Percentiles rank a stretch among this genome's conserved stretches.
Conservation (phyloP, 768 basidiomycete genomes). For the Mrakia frigida region DNA sequence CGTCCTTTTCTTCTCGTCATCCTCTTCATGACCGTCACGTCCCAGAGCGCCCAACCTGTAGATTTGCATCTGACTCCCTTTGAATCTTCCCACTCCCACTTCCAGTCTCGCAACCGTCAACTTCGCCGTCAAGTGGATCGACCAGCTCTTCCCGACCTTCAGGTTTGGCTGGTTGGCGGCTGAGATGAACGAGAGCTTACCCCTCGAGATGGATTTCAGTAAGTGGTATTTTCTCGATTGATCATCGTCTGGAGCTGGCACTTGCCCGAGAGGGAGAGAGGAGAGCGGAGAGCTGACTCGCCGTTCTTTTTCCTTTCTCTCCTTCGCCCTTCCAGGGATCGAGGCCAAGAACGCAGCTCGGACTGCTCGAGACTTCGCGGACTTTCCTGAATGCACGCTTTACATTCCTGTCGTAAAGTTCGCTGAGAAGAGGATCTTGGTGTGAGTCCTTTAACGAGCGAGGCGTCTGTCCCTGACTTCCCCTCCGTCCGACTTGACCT, state of each 20-base stretch:
- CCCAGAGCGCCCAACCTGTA: no score
- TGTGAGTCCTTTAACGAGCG: slow-evolving; percentile 40
- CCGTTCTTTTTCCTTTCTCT: not conserved
- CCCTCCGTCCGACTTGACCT: not conserved
- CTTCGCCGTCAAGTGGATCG: slow-evolving; percentile 67
- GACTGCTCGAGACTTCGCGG: slow-evolving; percentile 62
- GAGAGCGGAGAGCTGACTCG: not conserved
- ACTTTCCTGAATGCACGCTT: slow-evolving; percentile 63
- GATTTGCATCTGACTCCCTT: no score
- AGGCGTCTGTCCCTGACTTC: not conserved
- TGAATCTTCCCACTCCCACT: no score
- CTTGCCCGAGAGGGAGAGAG: not conserved
- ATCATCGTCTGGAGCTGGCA: no score
- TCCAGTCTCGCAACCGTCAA: slow-evolving; percentile 43
- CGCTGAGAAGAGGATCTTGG: slow-evolving; percentile 74
- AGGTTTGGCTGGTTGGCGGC: slow-evolving; percentile 90
- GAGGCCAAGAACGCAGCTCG: slow-evolving; percentile 82
- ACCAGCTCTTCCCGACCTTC: slow-evolving; percentile 89
- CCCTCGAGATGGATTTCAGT: slow-evolving; percentile 88
- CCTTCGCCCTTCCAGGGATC: slow-evolving; percentile 47
- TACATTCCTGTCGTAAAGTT: slow-evolving; percentile 76
- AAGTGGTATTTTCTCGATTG: slow-evolving; percentile 10
- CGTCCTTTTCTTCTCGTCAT: slow-evolving; percentile 36
- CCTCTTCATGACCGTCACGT: no score
- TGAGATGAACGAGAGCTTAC: slow-evolving; percentile 82